Evolutionary conservation across 2,329 filamentous ascomycete genomes (phyloP).

Genomic region (Paramyrothecium sp.): DNA sequence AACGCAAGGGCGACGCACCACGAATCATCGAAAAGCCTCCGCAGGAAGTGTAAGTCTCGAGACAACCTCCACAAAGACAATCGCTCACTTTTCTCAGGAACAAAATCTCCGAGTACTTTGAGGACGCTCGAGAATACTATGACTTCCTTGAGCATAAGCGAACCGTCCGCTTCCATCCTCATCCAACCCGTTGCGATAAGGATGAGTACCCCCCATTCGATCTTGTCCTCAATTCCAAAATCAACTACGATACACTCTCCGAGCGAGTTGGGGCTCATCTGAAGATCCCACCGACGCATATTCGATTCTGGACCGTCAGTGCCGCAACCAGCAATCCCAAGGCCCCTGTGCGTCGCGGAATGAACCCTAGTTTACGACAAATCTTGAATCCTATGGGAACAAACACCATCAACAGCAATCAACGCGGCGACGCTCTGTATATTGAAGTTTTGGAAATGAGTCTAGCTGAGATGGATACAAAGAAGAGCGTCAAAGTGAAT

Average conservation of each 20-base stretch:
- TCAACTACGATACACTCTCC: slow-evolving; percentile 83
- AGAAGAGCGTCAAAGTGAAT: slow-evolving; percentile 80
- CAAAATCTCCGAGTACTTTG: slow-evolving; percentile 47
- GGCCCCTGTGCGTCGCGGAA: slow-evolving; percentile 69
- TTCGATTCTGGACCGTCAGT: slow-evolving; percentile 89
- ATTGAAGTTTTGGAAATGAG: slow-evolving; percentile 96
- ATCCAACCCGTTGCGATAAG: slow-evolving; percentile 54
- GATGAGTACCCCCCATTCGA: slow-evolving; percentile 66
- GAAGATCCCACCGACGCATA: slow-evolving; percentile 75
- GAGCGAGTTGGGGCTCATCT: slow-evolving; percentile 80
- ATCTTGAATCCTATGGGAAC: slow-evolving; percentile 74
- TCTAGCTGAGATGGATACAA: slow-evolving; percentile 86
- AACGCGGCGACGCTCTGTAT: slow-evolving; percentile 76
- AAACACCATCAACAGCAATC: slow-evolving; percentile 66
- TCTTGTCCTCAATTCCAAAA: slow-evolving; percentile 80
- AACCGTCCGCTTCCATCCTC: slow-evolving; percentile 73
- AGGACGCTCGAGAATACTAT: slow-evolving; percentile 84
- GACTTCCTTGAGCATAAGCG: slow-evolving; percentile 88
- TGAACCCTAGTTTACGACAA: slow-evolving; percentile 68
- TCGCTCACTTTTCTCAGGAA: slow-evolving; percentile 13
- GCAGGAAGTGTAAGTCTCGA: slow-evolving; percentile 27
- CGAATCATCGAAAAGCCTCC: slow-evolving; percentile 22
- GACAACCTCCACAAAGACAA: neutral
- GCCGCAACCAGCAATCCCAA: slow-evolving; percentile 75
- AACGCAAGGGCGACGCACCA: slow-evolving; percentile 40